phyloP scores from a whole-genome alignment of 441 rosid genomes.

The Eruca vesicaria region DNA sequence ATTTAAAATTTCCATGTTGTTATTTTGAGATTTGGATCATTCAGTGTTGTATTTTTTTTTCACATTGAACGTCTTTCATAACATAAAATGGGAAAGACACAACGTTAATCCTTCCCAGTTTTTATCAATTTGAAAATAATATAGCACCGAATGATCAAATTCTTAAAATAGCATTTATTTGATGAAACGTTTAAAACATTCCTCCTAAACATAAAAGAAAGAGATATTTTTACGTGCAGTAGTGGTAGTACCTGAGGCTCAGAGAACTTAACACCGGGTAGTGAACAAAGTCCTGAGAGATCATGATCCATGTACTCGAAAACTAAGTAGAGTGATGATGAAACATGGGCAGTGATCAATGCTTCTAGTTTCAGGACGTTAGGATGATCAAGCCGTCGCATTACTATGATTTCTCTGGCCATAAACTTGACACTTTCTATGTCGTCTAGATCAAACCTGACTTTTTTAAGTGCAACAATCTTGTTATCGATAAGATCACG shows the following conservation, averaged over 20 bases:
- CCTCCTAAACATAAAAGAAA: no score
- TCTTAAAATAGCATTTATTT: no score
- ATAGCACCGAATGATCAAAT: no score
- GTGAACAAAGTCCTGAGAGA: constrained; percentile 81
- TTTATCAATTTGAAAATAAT: no score
- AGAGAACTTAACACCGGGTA: constrained; percentile 72
- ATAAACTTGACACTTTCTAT: constrained; percentile 86
- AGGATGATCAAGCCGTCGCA: constrained; percentile 87
- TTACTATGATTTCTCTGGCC: constrained; percentile 83
- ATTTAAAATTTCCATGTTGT: no score
- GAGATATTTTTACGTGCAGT: no score
- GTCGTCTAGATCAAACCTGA: constrained; percentile 76
- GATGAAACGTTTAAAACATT: no score
- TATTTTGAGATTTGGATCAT: no score
- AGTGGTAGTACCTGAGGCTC: constrained; percentile 88
- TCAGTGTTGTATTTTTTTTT: no score
- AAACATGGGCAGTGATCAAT: constrained; percentile 67
- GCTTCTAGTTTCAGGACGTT: constrained; percentile 85
- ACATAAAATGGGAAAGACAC: no score
- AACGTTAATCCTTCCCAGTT: no score
- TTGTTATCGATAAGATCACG: constrained; percentile 64
- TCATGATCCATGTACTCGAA: constrained; percentile 99
- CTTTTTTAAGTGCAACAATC: constrained; percentile 82
- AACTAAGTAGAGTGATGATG: constrained; percentile 83
- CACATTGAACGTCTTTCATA: no score